Evolutionary conservation across 1,139 yeast genomes (phyloP).

Genomic region (Cylindricascospora bacillispora): DNA sequence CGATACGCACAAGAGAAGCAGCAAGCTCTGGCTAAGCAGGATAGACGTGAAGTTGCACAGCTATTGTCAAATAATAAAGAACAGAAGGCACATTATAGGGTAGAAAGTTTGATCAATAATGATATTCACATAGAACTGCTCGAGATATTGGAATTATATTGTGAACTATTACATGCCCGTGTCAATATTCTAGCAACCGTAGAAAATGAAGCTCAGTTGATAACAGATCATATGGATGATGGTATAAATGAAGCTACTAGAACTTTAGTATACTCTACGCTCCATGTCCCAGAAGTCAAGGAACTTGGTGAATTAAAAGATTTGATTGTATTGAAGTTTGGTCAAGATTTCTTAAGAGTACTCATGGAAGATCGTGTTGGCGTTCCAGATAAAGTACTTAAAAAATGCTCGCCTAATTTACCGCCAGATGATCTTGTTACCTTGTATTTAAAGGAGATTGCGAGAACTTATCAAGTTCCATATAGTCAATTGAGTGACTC

Average conservation of each 20-base stretch:
- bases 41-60: slow-evolving; percentile 61
- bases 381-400: slow-evolving; percentile 52
- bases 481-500: slow-evolving; percentile 44
- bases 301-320: slow-evolving; percentile 56
- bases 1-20: slow-evolving; percentile 75
- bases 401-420: slow-evolving; percentile 52
- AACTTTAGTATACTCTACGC: slow-evolving; percentile 57
- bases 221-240: slow-evolving; percentile 21
- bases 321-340: slow-evolving; percentile 48
- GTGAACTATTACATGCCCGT: slow-evolving; percentile 73
- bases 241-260: slow-evolving; percentile 53
- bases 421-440: slow-evolving; percentile 57
- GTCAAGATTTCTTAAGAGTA: slow-evolving; percentile 46
- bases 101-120: slow-evolving; percentile 75
- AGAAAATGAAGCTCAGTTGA: slow-evolving; percentile 23
- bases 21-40: slow-evolving; percentile 70
- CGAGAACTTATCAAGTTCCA: slow-evolving; percentile 66
- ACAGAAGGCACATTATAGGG: slow-evolving; percentile 72
- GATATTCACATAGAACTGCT: slow-evolving; percentile 73
- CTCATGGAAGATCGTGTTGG: slow-evolving; percentile 48
- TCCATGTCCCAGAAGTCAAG: slow-evolving; percentile 56
- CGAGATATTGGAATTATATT: slow-evolving; percentile 69
- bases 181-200: slow-evolving; percentile 36
- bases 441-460: slow-evolving; percentile 67
- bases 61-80: slow-evolving; percentile 60